phyloP scores from a whole-genome alignment of 352 stramenopile species.

The Phytophthora sansomeana region DNA sequence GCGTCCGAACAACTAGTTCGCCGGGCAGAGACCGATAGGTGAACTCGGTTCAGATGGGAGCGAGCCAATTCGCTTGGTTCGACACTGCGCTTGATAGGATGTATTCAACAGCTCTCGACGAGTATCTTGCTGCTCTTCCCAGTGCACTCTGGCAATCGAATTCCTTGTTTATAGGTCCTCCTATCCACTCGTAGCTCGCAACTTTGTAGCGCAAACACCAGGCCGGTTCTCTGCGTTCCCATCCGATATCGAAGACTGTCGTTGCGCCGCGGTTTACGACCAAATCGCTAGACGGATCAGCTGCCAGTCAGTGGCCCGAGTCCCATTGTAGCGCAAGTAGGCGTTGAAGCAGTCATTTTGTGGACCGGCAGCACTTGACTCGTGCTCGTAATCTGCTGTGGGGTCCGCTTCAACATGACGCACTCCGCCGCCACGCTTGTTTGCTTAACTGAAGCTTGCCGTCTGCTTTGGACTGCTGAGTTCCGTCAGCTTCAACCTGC shows the following conservation, averaged over 20 bases:
- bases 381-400: conserved; percentile 15
- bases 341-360: conserved; percentile 18
- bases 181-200: conserved; percentile 2
- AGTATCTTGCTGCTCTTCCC: conserved; percentile 11
- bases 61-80: neutral
- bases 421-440: conserved; percentile 1
- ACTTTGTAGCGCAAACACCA: conserved; percentile 8
- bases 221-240: conserved; percentile 15
- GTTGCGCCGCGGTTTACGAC: conserved; percentile 29
- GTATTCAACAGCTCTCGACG: conserved; percentile 3
- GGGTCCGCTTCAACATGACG: conserved; percentile 25
- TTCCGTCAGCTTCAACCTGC: too few species aligned
- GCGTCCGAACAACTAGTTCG: conserved; percentile 17
- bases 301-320: too few species aligned
- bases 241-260: conserved; percentile 27
- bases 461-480: neutral
- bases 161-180: conserved; percentile 6
- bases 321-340: neutral
- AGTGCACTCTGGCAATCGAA: conserved; percentile 1
- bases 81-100: neutral
- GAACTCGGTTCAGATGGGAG: conserved; percentile 1
- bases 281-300: too few species aligned
- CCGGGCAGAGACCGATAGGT: neutral
- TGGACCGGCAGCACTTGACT: conserved; percentile 8
- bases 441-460: conserved; percentile 4